These are phyloP conservation scores for Stachybotrys echinatus DNA, from an alignment of 2,329 filamentous ascomycete genomes.

Conservation along the genomic window DNA sequence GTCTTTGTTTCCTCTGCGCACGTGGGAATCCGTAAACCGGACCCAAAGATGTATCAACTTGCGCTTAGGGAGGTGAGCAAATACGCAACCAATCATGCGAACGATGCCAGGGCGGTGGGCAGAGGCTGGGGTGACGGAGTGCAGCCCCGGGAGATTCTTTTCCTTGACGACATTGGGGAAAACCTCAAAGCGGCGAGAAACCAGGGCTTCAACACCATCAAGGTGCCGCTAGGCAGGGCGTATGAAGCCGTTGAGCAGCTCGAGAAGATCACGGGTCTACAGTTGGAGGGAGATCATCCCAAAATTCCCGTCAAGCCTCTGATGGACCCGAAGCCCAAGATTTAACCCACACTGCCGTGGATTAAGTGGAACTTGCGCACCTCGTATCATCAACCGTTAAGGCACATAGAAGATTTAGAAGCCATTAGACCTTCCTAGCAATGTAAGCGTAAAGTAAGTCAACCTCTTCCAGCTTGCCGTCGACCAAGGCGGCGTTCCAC, in stretches of 20 bases:
- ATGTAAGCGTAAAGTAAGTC: slow-evolving; percentile 24
- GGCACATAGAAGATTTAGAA: neutral
- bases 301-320: slow-evolving; percentile 39
- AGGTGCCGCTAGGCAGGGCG: slow-evolving; percentile 72
- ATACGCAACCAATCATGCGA: slow-evolving; percentile 49
- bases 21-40: slow-evolving; percentile 82
- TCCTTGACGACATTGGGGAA: slow-evolving; percentile 90
- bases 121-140: slow-evolving; percentile 47
- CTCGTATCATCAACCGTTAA: neutral
- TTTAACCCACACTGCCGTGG: slow-evolving; percentile 17
- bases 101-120: slow-evolving; percentile 27
- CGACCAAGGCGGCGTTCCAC: slow-evolving; percentile 20
- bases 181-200: slow-evolving; percentile 78
- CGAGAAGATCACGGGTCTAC: slow-evolving; percentile 67
- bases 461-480: slow-evolving; percentile 20
- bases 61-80: slow-evolving; percentile 63
- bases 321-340: slow-evolving; percentile 32
- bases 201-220: slow-evolving; percentile 75
- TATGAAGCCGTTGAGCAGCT: slow-evolving; percentile 78
- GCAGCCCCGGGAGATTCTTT: slow-evolving; percentile 65
- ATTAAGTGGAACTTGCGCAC: neutral
- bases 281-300: slow-evolving; percentile 51
- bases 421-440: slow-evolving; percentile 12
- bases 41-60: slow-evolving; percentile 72
- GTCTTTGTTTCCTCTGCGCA: slow-evolving; percentile 85